These are phyloP conservation scores for Coniochaeta sp. DNA, from an alignment of 2,329 filamentous ascomycete genomes.

Conservation along the genomic window DNA sequence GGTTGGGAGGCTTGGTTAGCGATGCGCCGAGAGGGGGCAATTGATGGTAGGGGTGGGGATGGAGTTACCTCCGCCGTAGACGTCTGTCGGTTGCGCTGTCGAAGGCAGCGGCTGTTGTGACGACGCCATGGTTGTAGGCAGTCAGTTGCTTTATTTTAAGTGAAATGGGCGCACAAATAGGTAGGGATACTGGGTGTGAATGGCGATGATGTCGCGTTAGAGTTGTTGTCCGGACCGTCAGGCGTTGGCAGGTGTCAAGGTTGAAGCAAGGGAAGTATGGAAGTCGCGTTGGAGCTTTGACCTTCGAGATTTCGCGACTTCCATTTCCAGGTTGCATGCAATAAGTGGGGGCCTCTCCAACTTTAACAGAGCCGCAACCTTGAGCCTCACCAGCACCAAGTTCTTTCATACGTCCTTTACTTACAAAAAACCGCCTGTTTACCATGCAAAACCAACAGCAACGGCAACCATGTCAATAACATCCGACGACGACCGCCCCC, in stretches of 20 bases:
- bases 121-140: slow-evolving; percentile 36
- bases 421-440: no score
- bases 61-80: slow-evolving; percentile 51
- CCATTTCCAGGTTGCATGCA: not conserved
- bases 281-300: not conserved
- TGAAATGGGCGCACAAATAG: not conserved
- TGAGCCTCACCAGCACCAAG: not conserved
- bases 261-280: not conserved
- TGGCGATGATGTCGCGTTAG: not conserved
- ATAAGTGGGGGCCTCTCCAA: not conserved
- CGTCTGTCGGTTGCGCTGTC: slow-evolving; percentile 52
- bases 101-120: slow-evolving; percentile 47
- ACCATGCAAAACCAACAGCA: not conserved
- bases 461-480: slow-evolving; percentile 2
- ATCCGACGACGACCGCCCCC: not conserved
- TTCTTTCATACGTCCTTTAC: no score
- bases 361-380: not conserved
- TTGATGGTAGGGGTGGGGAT: slow-evolving; percentile 5
- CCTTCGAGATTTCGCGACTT: slow-evolving; percentile 1
- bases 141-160: not conserved
- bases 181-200: not conserved
- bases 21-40: slow-evolving; percentile 2
- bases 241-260: not conserved
- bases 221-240: not conserved
- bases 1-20: slow-evolving; percentile 10